A percentile compares a stretch with the other conserved stretches of the same genome.
Evolutionary conservation across 768 basidiomycete genomes (phyloP).

Genomic region (Polyporus arcularius): DNA sequence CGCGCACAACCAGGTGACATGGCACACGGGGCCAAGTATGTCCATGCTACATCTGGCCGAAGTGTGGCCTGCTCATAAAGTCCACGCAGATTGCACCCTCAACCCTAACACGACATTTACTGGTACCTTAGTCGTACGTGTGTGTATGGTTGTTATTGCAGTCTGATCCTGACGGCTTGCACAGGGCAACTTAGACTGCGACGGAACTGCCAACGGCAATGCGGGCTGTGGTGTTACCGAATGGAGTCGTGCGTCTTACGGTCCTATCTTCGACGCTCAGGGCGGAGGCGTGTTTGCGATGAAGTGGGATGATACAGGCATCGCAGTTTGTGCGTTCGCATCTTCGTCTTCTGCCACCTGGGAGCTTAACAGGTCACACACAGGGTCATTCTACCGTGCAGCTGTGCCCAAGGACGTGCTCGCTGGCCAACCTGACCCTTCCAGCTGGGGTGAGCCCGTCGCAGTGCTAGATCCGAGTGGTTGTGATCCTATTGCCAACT

Average conservation of each 20-base stretch:
- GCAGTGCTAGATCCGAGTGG: constrained; percentile 54
- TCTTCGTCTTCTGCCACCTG: not conserved
- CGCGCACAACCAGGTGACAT: constrained; percentile 81
- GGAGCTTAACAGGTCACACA: not conserved
- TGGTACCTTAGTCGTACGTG: constrained; percentile 61
- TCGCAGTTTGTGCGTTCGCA: constrained; percentile 65
- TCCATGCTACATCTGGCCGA: constrained; percentile 1
- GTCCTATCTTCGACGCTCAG: constrained; percentile 75
- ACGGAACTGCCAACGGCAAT: constrained; percentile 51
- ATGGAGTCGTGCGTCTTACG: constrained; percentile 82
- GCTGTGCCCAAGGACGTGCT: constrained; percentile 70
- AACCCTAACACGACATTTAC: constrained; percentile 58
- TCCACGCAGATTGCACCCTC: constrained; percentile 55
- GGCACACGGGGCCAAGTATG: constrained; percentile 69
- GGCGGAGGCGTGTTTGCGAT: constrained; percentile 87
- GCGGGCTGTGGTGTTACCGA: constrained; percentile 80
- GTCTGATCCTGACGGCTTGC: no score
- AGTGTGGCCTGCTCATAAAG: not conserved
- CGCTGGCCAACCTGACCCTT: constrained; percentile 61
- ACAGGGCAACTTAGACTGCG: constrained; percentile 45
- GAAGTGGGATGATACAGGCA: constrained; percentile 83
- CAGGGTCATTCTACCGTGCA: constrained; percentile 84
- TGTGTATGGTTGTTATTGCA: no score
- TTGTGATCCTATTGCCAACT: constrained; percentile 62
- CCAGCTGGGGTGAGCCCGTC: constrained; percentile 67